Conservation (phyloP, 345 rosid genomes). For the Noccaea bulbosa region DNA sequence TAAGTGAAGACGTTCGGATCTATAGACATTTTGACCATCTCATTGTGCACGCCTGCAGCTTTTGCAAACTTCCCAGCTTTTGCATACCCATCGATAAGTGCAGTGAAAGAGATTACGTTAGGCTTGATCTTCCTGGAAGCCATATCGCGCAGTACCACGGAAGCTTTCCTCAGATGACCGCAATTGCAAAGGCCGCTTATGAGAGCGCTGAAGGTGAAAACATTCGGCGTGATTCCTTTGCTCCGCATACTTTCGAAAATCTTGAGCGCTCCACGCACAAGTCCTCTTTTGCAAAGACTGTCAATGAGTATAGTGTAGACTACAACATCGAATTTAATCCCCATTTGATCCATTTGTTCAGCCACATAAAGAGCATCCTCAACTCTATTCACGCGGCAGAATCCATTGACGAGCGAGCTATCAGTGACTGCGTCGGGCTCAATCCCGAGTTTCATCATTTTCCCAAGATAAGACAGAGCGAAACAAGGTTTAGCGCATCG, state of each 20-base stretch:
- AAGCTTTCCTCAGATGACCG: slow-evolving; percentile 25
- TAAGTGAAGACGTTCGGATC: slow-evolving; percentile 38
- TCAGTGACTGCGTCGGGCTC: slow-evolving; percentile 33
- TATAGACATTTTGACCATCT: slow-evolving; percentile 36
- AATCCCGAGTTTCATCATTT: slow-evolving; percentile 41
- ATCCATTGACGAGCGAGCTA: slow-evolving; percentile 36
- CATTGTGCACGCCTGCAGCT: background rate
- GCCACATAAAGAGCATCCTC: slow-evolving; percentile 7
- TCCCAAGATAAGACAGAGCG: slow-evolving; percentile 35
- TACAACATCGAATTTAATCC: slow-evolving; percentile 20
- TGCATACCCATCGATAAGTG: slow-evolving; percentile 27
- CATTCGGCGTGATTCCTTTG: slow-evolving; percentile 29
- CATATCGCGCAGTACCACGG: slow-evolving; percentile 8
- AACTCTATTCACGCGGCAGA: slow-evolving; percentile 10
- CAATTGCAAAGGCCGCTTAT: slow-evolving; percentile 39
- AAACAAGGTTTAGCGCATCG: slow-evolving; percentile 19
- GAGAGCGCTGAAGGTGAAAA: slow-evolving; percentile 39
- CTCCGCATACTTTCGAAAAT: slow-evolving; percentile 12
- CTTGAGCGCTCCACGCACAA: background rate
- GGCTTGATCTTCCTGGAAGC: slow-evolving; percentile 19
- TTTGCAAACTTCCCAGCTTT: slow-evolving; percentile 2
- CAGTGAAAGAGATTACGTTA: slow-evolving; percentile 33
- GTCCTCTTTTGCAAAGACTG: slow-evolving; percentile 26
- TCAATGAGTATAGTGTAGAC: slow-evolving; percentile 32
- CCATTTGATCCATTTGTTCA: slow-evolving; percentile 33